These are phyloP conservation scores for Starmerella vaccinii DNA, from an alignment of 805 yeast species.

Conservation along the genomic window DNA sequence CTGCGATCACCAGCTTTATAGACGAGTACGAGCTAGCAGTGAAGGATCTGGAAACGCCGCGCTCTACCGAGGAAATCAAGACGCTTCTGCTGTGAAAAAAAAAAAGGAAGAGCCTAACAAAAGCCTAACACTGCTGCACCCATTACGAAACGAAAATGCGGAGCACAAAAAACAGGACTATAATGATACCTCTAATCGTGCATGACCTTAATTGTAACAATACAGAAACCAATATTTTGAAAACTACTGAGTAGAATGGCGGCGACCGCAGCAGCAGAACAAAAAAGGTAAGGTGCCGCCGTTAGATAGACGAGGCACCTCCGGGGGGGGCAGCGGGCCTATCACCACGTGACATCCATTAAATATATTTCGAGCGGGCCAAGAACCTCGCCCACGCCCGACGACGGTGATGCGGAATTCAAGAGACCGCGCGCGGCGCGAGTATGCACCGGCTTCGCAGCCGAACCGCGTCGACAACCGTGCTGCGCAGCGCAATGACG, in stretches of 20 bases:
- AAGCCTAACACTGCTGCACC: neutral
- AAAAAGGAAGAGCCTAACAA: neutral
- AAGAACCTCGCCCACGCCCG: neutral
- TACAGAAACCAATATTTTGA: too few species aligned
- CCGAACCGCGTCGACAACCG: neutral
- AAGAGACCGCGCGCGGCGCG: constrained; percentile 6
- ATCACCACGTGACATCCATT: neutral
- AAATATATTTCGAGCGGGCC: neutral
- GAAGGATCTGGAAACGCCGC: constrained; percentile 7
- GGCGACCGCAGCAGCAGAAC: too few species aligned
- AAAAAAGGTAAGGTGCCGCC: too few species aligned
- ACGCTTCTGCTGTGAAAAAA: constrained; percentile 7
- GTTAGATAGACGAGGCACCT: too few species aligned
- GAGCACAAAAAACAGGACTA: neutral
- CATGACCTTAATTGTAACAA: neutral
- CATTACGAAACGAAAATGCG: neutral
- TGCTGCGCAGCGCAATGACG: neutral
- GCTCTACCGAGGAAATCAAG: constrained; percentile 17
- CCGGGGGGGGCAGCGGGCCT: too few species aligned
- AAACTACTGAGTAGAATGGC: too few species aligned
- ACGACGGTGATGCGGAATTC: constrained; percentile 2
- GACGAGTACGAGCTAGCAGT: constrained; percentile 27
- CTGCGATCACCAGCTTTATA: constrained; percentile 30
- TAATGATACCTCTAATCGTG: neutral
- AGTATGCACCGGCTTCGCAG: neutral